Conservation (phyloP, 768 basidiomycete genomes). For the Phaeotremella fagi region DNA sequence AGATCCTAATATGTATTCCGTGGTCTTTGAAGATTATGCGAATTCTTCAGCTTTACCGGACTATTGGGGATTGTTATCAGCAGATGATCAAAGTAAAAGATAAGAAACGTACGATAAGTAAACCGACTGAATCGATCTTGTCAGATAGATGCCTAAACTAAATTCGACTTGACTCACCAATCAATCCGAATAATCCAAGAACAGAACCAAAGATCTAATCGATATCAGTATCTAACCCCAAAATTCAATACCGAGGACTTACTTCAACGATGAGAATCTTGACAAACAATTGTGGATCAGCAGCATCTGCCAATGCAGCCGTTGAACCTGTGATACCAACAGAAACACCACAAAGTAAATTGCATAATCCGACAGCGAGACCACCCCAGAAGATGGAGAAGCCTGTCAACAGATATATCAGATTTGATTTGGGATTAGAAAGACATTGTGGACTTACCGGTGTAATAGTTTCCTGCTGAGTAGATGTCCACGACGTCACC, state of each 20-base stretch:
- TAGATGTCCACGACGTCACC: conserved; percentile 66
- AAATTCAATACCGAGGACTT: conserved; percentile 59
- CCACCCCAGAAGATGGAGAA: conserved; percentile 97
- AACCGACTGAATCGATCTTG: conserved; percentile 57
- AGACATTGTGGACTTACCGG: conserved; percentile 54
- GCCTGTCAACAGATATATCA: conserved; percentile 52
- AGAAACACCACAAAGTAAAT: conserved; percentile 86
- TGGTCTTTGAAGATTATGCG: too few relatives aligned
- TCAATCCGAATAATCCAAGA: conserved; percentile 85
- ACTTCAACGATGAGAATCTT: conserved; percentile 96
- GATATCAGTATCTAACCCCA: neutral
- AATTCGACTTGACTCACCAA: conserved; percentile 58
- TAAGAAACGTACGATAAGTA: conserved; percentile 64
- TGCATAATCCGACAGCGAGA: conserved; percentile 86
- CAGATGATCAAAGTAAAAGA: neutral
- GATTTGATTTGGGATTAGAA: neutral
- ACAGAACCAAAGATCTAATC: conserved; percentile 55
- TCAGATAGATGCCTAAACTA: conserved; percentile 1
- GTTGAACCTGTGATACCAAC: conserved; percentile 95
- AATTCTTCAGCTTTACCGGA: conserved; percentile 50
- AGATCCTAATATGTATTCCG: too few relatives aligned
- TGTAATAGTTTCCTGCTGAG: conserved; percentile 85
- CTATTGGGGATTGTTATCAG: conserved; percentile 23
- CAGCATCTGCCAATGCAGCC: conserved; percentile 89
- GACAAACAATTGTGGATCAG: conserved; percentile 89